Percentiles rank a stretch among this genome's conserved stretches.
Conservation (phyloP, 2,329 filamentous ascomycete species). For the Geoglossum cookeanum region DNA sequence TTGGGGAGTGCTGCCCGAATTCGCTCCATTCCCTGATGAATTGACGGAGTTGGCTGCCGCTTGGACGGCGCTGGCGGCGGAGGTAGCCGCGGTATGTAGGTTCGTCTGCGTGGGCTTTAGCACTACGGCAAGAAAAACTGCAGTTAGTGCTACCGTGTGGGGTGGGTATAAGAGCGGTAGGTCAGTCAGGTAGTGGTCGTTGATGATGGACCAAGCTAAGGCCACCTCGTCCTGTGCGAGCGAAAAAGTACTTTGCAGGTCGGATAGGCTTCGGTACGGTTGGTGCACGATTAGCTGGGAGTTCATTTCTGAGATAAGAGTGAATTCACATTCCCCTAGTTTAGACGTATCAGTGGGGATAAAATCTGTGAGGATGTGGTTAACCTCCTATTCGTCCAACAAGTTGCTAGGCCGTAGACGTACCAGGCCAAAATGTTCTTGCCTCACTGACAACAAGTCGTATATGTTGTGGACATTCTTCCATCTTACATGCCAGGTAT, state of each 20-base stretch:
- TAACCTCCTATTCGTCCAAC: not conserved
- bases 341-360: slow-evolving; percentile 60
- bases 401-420: slow-evolving; percentile 6
- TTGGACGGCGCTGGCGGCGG: slow-evolving; percentile 9
- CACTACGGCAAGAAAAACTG: slow-evolving; percentile 68
- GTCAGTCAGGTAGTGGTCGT: slow-evolving; percentile 85
- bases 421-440: slow-evolving; percentile 62
- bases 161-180: slow-evolving; percentile 70
- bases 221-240: slow-evolving; percentile 61
- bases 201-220: slow-evolving; percentile 66
- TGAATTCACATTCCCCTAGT: slow-evolving; percentile 87
- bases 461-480: slow-evolving; percentile 93
- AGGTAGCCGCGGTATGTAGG: slow-evolving; percentile 22
- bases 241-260: slow-evolving; percentile 48
- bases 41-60: not conserved
- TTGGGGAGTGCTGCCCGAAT: slow-evolving; percentile 21
- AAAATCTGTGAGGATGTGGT: slow-evolving; percentile 31
- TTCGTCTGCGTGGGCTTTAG: slow-evolving; percentile 45
- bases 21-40: slow-evolving; percentile 1
- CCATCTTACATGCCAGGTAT: slow-evolving; percentile 94
- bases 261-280: slow-evolving; percentile 64
- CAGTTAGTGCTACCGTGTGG: slow-evolving; percentile 75
- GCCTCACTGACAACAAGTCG: slow-evolving; percentile 76
- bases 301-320: slow-evolving; percentile 75
- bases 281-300: slow-evolving; percentile 82